These are phyloP conservation scores for Pseudogymnoascus pannorum DNA, from an alignment of 2,329 filamentous ascomycete species.

Conservation along the genomic window DNA sequence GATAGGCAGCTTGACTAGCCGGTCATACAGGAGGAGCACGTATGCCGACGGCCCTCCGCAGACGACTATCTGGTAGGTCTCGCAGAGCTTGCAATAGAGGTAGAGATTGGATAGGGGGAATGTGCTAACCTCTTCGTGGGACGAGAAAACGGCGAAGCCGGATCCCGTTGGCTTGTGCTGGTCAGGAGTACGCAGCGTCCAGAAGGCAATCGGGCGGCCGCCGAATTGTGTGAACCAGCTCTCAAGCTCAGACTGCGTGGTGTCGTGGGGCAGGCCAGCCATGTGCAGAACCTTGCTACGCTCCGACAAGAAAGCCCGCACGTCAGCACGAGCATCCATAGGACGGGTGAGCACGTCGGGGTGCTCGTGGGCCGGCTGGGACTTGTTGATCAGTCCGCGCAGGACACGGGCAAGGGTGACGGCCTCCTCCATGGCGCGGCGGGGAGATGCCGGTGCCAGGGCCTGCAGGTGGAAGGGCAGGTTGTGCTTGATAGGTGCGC, in stretches of 20 bases:
- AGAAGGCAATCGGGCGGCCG: conserved; percentile 95
- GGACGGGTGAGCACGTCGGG: conserved; percentile 90
- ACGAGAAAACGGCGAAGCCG: conserved; percentile 97
- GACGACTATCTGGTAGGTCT: conserved; percentile 22
- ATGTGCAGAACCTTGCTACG: conserved; percentile 97
- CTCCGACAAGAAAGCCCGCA: conserved; percentile 90
- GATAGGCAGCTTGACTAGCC: conserved; percentile 17
- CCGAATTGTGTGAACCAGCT: conserved; percentile 99
- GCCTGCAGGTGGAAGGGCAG: conserved; percentile 96
- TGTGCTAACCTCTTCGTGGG: conserved; percentile 80
- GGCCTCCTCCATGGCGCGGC: conserved; percentile 95
- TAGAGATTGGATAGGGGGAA: conserved; percentile 18
- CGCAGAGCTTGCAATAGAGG: conserved; percentile 24
- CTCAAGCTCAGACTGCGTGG: conserved; percentile 95
- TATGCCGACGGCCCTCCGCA: conserved; percentile 17
- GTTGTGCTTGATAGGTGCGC: conserved; percentile 97
- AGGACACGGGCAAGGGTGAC: conserved; percentile 90
- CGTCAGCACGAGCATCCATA: conserved; percentile 94
- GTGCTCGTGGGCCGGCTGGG: conserved; percentile 86
- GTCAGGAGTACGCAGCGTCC: conserved; percentile 94
- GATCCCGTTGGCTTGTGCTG: conserved; percentile 99
- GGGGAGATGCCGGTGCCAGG: conserved; percentile 86
- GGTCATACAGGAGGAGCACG: conserved; percentile 27
- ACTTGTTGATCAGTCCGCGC: conserved; percentile 89
- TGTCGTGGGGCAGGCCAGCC: conserved; percentile 94